Evolutionary conservation across 192 early-diverging fungal genomes (phyloP), one percentile per base, ranked within the genome.

Genomic region (Pilaira anomala): DNA sequence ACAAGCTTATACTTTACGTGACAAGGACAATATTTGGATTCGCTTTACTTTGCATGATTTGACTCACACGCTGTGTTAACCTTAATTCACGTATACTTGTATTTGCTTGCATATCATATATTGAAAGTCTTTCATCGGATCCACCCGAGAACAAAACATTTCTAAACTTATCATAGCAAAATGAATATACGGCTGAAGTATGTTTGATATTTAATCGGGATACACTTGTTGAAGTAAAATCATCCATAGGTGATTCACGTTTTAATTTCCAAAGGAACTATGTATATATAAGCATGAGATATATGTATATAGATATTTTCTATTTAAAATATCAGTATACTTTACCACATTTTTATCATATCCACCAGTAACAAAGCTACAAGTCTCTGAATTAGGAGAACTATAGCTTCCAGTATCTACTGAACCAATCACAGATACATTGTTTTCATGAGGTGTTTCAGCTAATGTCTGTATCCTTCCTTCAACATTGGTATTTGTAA

Each of bases 301-400:
- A 25, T 11, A 56, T 16, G 2, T 39, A 16, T n/a, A 39, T 56
- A 12, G 2, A 29, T n/a, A 11, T 7, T 36, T 11, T 9, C n/a
- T n/a, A 42, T 6, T 39, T 3, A 58, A 44, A 44, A 21, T 3
- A 44, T 16, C 11, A 58, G 0, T 39, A 12, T 7, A 30, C 6
- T 45, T 50, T 62, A 62, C 60, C 26, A 49, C 45, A 2, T 24
- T 30, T 22, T 62, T 62, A 50, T 62, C 60, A 45, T 30, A 33
- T 11, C 60, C 46, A 39, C 46, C 60, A 9, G 60, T 62, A 30
- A 62, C 46, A 36, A 62, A 62, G 13, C 21, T 60, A n/a, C 21
- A 24, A 0, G 14, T 16, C 8, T 49, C 29, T 24, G 12, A n/a
- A 14, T 7, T 42, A 8, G 29, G 6, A 19, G 12, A 14, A 14